Percentiles rank a stretch among this genome's conserved stretches.
These are phyloP conservation scores for Blastocystis sp. DNA, from an alignment of 352 stramenopile genomes.

Conservation along the genomic window DNA sequence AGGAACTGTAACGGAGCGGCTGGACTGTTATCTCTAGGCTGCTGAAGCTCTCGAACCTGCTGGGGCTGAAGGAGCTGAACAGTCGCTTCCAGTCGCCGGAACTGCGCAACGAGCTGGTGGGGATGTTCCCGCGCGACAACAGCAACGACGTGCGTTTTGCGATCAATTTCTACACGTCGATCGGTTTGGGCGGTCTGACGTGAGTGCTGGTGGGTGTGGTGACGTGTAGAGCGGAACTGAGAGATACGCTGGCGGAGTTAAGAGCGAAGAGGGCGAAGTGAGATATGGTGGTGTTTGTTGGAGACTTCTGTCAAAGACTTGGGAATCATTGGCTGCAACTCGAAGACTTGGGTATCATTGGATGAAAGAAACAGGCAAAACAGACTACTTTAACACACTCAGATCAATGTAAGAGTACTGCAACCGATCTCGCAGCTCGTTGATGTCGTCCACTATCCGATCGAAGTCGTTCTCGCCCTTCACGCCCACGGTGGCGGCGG, in stretches of 20 bases:
- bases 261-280: constrained; percentile 7
- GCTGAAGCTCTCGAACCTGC: constrained; percentile 94
- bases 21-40: constrained; percentile 21
- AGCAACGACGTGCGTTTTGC: constrained; percentile 93
- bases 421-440: background rate
- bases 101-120: constrained; percentile 88
- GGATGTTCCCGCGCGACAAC: constrained; percentile 95
- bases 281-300: background rate
- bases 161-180: constrained; percentile 99
- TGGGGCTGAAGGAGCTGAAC: constrained; percentile 93
- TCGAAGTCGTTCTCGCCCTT: background rate
- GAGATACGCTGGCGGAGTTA: constrained; percentile 30
- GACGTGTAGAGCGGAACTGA: constrained; percentile 47
- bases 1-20: constrained; percentile 88
- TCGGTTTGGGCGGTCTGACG: constrained; percentile 95
- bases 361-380: constrained; percentile 22
- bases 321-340: too few species aligned
- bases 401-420: background rate
- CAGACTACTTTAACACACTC: constrained; percentile 20
- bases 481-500: background rate
- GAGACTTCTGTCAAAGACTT: too few species aligned
- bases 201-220: background rate
- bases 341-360: too few species aligned
- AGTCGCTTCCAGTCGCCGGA: constrained; percentile 88
- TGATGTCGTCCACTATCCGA: background rate